These are phyloP conservation scores for Parmelia sp. DNA, from an alignment of 495 filamentous ascomycete species.

Conservation along the genomic window DNA sequence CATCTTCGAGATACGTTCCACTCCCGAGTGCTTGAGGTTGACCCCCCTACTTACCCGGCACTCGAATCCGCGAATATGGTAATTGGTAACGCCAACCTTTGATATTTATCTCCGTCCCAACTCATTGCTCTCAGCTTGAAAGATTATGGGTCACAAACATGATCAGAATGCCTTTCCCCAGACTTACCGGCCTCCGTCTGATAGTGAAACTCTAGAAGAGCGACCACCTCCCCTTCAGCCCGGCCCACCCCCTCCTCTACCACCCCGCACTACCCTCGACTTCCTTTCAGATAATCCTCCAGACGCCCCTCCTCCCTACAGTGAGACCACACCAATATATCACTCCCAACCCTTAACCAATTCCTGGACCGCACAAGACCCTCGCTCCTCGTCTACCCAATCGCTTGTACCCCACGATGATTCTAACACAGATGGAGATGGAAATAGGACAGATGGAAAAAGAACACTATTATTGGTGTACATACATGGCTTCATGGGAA, in stretches of 20 bases:
- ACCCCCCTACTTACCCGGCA: background rate
- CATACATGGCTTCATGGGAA: constrained; percentile 91
- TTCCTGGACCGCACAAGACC: constrained; percentile 42
- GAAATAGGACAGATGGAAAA: constrained; percentile 38
- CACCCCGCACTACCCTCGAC: background rate
- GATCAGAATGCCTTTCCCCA: constrained; percentile 14
- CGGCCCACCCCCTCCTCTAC: constrained; percentile 7
- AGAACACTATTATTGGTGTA: constrained; percentile 72
- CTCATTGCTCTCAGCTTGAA: background rate
- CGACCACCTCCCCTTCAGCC: background rate
- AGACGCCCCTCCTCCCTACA: constrained; percentile 20
- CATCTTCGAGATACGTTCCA: background rate
- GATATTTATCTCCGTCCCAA: background rate
- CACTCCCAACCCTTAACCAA: constrained; percentile 16
- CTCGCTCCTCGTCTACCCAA: constrained; percentile 57
- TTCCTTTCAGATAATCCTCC: background rate
- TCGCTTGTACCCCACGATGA: constrained; percentile 50
- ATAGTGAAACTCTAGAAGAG: background rate
- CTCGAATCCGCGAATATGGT: background rate
- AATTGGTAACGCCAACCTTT: too few species aligned
- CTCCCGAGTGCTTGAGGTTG: too few species aligned
- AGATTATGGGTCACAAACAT: constrained; percentile 21
- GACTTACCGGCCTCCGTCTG: constrained; percentile 5
- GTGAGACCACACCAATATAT: constrained; percentile 9
- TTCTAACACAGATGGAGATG: constrained; percentile 28